Evolutionary conservation across 1,284 basidiomycete species (phyloP).

Genomic region (Schizopora paradoxa): DNA sequence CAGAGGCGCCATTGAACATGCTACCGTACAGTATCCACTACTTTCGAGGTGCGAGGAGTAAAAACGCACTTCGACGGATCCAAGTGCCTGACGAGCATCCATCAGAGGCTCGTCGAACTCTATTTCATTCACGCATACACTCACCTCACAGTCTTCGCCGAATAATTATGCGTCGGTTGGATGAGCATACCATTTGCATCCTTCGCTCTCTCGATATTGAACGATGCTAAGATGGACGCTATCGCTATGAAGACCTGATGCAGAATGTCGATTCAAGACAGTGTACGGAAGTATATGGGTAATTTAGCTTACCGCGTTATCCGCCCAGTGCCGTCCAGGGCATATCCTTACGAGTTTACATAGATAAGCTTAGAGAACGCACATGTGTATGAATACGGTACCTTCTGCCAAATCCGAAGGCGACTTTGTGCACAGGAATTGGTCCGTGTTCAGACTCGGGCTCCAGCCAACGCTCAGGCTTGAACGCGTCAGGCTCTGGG

Average conservation of each 20-base stretch:
- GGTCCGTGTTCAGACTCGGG: not conserved
- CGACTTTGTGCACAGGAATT: conserved; percentile 1
- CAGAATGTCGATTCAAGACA: not conserved
- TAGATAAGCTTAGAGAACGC: not conserved
- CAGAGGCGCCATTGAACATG: no score
- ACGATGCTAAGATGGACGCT: not conserved
- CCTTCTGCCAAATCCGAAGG: conserved; percentile 11
- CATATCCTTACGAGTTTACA: not conserved
- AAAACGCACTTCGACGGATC: conserved; percentile 17
- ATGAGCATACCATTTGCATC: not conserved
- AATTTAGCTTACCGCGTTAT: conserved; percentile 1
- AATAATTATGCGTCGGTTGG: not conserved
- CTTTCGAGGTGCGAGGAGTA: conserved; percentile 11
- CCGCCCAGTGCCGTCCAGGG: not conserved
- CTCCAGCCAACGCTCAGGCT: conserved; percentile 4
- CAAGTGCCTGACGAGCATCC: conserved; percentile 11
- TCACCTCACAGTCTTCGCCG: conserved; percentile 1
- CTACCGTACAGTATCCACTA: not conserved
- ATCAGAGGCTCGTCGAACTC: no score
- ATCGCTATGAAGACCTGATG: conserved; percentile 1
- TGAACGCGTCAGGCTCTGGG: conserved; percentile 1
- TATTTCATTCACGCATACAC: no score
- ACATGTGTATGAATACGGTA: no score
- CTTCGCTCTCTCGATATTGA: not conserved
- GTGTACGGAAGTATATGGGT: not conserved